A percentile compares a stretch with the other conserved stretches of the same genome.
phyloP scores from a whole-genome alignment of 441 rosid species.

The Theobroma grandiflorum region DNA sequence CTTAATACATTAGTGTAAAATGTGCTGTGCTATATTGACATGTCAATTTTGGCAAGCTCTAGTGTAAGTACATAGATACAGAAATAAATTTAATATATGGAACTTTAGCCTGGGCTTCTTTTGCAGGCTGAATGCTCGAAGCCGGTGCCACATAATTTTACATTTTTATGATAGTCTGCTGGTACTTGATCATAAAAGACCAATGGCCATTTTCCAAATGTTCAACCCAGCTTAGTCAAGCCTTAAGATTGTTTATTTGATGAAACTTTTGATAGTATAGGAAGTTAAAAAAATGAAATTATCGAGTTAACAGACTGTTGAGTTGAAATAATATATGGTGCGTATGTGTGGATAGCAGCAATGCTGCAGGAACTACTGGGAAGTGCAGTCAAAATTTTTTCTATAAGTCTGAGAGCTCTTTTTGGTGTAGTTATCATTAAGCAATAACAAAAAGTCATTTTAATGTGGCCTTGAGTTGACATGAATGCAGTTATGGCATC shows the following conservation, averaged over 20 bases:
- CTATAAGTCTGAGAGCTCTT: neutral
- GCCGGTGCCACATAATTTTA: neutral
- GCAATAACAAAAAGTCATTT: neutral
- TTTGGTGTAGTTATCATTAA: constrained; percentile 6
- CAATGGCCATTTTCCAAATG: neutral
- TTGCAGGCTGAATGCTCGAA: neutral
- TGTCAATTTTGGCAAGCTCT: constrained; percentile 4
- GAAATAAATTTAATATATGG: neutral
- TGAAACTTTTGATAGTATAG: neutral
- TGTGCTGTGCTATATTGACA: neutral
- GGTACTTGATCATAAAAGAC: neutral
- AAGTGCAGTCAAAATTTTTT: constrained; percentile 2
- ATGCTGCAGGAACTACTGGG: neutral
- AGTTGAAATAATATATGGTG: neutral
- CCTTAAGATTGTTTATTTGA: neutral
- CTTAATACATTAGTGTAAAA: neutral
- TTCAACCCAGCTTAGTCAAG: neutral
- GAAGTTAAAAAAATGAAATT: neutral
- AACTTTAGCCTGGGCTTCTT: neutral
- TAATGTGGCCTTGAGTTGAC: neutral
- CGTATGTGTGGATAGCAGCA: neutral
- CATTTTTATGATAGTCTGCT: neutral
- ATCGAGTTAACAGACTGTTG: neutral
- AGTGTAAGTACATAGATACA: neutral
- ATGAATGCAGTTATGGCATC: neutral